Evolutionary conservation across 164 flowering plant genomes (phyloP).

Genomic region (Sedum album): DNA sequence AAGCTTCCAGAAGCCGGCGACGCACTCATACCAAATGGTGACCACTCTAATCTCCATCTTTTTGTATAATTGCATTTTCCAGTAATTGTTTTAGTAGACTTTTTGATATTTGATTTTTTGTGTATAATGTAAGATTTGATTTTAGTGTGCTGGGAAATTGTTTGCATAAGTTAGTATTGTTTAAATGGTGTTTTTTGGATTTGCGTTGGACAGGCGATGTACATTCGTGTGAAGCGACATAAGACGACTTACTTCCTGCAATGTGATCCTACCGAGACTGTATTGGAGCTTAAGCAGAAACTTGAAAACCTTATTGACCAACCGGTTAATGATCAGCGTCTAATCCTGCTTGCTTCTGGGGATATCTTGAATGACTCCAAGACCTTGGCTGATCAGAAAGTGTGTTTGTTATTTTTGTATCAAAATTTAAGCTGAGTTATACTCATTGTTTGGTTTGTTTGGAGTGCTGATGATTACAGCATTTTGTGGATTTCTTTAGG

Average conservation of each 20-base stretch:
- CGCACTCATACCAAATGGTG: too few species aligned
- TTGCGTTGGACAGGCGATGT: conserved; percentile 66
- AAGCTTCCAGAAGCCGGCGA: too few species aligned
- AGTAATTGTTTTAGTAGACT: too few species aligned
- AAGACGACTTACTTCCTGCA: conserved; percentile 91
- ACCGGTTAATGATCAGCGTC: conserved; percentile 59
- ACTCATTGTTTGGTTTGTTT: neutral
- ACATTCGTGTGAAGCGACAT: conserved; percentile 79
- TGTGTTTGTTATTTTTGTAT: conserved; percentile 8
- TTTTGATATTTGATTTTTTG: too few species aligned
- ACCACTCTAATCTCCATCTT: too few species aligned
- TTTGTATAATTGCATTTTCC: too few species aligned
- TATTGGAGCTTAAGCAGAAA: conserved; percentile 73
- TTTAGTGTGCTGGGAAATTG: too few species aligned
- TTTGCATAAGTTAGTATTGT: neutral
- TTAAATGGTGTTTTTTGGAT: neutral
- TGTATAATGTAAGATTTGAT: too few species aligned
- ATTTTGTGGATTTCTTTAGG: conserved; percentile 36
- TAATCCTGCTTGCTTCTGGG: conserved; percentile 45
- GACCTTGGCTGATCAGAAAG: conserved; percentile 92
- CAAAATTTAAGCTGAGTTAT: neutral
- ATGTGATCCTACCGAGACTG: conserved; percentile 81
- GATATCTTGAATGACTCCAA: conserved; percentile 73
- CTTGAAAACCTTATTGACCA: conserved; percentile 59
- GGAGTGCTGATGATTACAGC: neutral